Evolutionary conservation across 2,329 filamentous ascomycete genomes (phyloP).

Genomic region (Apiospora phragmitis): DNA sequence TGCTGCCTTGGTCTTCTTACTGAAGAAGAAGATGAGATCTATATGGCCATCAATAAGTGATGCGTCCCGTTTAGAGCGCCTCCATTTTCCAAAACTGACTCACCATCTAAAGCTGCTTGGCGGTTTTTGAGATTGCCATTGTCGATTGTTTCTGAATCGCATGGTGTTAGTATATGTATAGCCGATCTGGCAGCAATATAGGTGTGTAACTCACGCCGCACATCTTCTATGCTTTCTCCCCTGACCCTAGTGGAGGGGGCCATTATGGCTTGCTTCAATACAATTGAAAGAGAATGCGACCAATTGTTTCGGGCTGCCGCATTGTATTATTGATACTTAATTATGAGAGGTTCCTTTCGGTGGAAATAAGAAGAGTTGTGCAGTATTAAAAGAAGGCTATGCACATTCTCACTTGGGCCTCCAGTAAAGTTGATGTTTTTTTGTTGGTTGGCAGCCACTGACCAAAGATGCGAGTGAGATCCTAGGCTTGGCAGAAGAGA

Average conservation of each 20-base stretch:
- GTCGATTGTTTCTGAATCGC: conserved; percentile 23
- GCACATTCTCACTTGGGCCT: neutral
- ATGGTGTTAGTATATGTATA: neutral
- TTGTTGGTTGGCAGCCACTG: neutral
- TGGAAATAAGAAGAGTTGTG: neutral
- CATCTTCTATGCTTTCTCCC: conserved; percentile 6
- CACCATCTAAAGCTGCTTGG: conserved; percentile 43
- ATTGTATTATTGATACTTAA: neutral
- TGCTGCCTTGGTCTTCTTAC: conserved; percentile 34
- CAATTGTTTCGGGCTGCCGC: neutral
- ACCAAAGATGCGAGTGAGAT: neutral
- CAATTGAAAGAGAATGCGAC: neutral
- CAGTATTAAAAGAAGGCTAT: neutral
- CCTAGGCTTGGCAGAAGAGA: neutral
- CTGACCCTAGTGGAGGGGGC: conserved; percentile 3
- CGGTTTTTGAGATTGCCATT: conserved; percentile 38
- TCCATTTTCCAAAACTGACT: conserved; percentile 9
- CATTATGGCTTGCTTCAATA: neutral
- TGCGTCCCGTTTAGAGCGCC: neutral
- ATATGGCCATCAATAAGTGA: neutral
- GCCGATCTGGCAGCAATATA: neutral
- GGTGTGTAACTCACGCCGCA: neutral
- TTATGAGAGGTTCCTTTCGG: neutral
- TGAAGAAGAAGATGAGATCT: conserved; percentile 40
- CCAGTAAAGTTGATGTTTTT: neutral